Evolutionary conservation across 495 filamentous ascomycete genomes (phyloP), one percentile per base, ranked within the genome.

Genomic region (Penicillium cataractarum): DNA sequence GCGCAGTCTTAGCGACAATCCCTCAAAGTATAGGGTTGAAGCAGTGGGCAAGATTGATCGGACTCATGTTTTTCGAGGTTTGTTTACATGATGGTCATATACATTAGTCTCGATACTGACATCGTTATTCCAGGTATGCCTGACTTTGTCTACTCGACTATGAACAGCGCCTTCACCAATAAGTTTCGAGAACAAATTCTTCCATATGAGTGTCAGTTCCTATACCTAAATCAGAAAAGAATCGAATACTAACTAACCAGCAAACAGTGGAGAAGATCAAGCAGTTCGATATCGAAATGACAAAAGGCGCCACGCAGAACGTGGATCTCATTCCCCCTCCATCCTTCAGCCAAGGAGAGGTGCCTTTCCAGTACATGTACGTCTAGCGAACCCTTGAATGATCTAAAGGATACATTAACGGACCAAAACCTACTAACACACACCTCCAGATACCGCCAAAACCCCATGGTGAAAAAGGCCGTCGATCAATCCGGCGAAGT

Each of bases 1-100:
- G 46, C 86, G 86, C 52, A 90, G 82, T 61, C 76, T 98, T 59
- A 80, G 79, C 54, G 92, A 93, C 74, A 94, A 92, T 70, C 72
- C 82, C 0, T 84, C 80, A 0, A 86, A 78, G 21, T 96, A 96
- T 71, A 76, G 77, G 6, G 79, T 93, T 52, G 86, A 93, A 67
- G 79, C 86, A 9, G 79, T 95, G 2, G 95, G 92, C 2, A 76
- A 83, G 32, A 84, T 99, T 54, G 81, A 84, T 32, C 84, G 89
- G 44, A 94, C 92, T 9, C 93, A 98, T 81, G 87, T 94, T 24
- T 98, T 95, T 73, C 86, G 95, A 77, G 83, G 89, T 91, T 53
- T 49, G 46, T 44, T 13, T 17, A 5, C 31, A 44, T n/a, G 27
- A 44, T n/a, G 27, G 1, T 54, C 37, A 1, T 33, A 50, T 63